A percentile compares a stretch with the other conserved stretches of the same genome.
Evolutionary conservation across 2,329 filamentous ascomycete genomes (phyloP).

Genomic region (Cladosporium sp.): DNA sequence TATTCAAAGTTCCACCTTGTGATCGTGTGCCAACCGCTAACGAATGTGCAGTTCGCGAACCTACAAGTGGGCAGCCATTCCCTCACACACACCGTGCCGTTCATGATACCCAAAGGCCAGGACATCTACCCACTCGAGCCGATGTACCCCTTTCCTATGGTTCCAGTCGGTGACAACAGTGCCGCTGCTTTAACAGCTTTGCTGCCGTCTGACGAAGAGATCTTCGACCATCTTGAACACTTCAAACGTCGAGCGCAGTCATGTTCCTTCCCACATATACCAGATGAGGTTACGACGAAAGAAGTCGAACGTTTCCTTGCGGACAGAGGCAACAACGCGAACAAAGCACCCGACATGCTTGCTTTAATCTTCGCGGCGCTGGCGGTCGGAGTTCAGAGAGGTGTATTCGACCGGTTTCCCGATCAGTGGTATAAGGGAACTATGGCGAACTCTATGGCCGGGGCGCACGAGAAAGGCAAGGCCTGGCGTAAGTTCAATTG

Average conservation of each 20-base stretch:
- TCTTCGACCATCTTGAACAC: conserved; percentile 37
- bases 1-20: conserved; percentile 25
- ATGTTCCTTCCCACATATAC: conserved; percentile 44
- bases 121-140: conserved; percentile 39
- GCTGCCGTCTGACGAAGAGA: conserved; percentile 37
- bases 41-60: conserved; percentile 36
- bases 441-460: conserved; percentile 34
- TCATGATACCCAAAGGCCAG: conserved; percentile 29
- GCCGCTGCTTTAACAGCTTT: conserved; percentile 28
- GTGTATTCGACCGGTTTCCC: conserved; percentile 39
- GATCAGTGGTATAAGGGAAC: conserved; percentile 36
- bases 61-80: conserved; percentile 39
- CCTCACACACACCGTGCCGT: conserved; percentile 38
- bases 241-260: conserved; percentile 42
- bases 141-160: conserved; percentile 42
- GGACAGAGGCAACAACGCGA: conserved; percentile 38
- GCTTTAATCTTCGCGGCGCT: conserved; percentile 46
- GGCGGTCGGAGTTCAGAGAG: conserved; percentile 45
- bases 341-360: conserved; percentile 44
- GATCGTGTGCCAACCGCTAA: background rate
- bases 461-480: conserved; percentile 37
- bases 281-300: conserved; percentile 38
- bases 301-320: conserved; percentile 45
- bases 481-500: conserved; percentile 40
- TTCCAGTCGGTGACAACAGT: conserved; percentile 32